These are phyloP conservation scores for Eremomyces bilateralis DNA, from an alignment of 495 filamentous ascomycete genomes.

Conservation along the genomic window DNA sequence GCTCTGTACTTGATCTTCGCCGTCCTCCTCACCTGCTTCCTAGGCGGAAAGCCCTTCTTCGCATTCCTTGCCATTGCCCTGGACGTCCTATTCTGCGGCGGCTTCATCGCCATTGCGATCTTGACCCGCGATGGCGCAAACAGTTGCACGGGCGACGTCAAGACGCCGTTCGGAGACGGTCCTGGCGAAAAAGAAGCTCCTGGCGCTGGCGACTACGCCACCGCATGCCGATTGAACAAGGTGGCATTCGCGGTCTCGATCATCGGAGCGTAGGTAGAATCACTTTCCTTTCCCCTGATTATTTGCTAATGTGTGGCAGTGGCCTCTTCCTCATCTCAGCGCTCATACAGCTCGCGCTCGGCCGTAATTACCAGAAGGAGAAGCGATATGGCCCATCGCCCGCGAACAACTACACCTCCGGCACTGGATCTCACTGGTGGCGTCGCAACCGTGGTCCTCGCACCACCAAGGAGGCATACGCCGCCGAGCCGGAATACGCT, in stretches of 20 bases:
- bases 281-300: not conserved
- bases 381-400: constrained; percentile 60
- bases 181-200: constrained; percentile 3
- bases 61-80: constrained; percentile 48
- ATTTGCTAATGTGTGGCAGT: constrained; percentile 6
- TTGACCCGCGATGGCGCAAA: constrained; percentile 39
- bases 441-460: constrained; percentile 11
- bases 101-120: constrained; percentile 38
- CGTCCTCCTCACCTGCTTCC: constrained; percentile 50
- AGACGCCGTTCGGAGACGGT: constrained; percentile 46
- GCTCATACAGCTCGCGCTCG: constrained; percentile 29
- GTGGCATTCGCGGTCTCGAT: constrained; percentile 59
- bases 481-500: constrained; percentile 9
- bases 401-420: constrained; percentile 56
- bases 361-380: constrained; percentile 53
- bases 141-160: constrained; percentile 37
- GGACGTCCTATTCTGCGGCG: constrained; percentile 34
- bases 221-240: constrained; percentile 48
- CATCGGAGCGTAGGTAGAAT: constrained; percentile 43
- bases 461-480: constrained; percentile 22
- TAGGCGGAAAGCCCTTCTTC: constrained; percentile 44
- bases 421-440: constrained; percentile 29
- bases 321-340: constrained; percentile 14
- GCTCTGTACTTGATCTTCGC: constrained; percentile 51
- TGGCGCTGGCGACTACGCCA: constrained; percentile 25